Evolutionary conservation across 2,329 filamentous ascomycete species (phyloP).

Genomic region (Ceratocystis eucalypticola): DNA sequence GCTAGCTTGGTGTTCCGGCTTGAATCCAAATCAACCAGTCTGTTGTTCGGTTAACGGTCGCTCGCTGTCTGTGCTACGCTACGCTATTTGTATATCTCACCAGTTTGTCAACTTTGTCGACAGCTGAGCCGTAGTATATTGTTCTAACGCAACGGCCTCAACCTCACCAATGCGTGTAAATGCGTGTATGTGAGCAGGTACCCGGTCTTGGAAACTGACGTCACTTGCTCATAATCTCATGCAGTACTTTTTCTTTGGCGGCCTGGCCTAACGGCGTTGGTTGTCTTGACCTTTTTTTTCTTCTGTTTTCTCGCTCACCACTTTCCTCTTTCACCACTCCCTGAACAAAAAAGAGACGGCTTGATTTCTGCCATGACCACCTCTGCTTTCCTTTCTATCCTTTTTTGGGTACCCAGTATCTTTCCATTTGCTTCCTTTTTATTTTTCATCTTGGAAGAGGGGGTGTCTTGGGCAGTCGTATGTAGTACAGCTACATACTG

Average conservation of each 20-base stretch:
- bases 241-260: neutral
- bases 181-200: neutral
- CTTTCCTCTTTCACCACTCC: neutral
- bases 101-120: neutral
- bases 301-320: neutral
- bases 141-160: neutral
- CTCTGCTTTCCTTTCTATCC: neutral
- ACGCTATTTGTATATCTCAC: neutral
- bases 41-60: neutral
- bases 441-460: neutral
- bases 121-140: neutral
- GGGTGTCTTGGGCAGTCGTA: conserved; percentile 8
- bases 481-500: conserved; percentile 8
- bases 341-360: neutral
- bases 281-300: conserved; percentile 11
- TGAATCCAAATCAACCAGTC: neutral
- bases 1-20: neutral
- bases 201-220: neutral
- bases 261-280: conserved; percentile 2
- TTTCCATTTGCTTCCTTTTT: conserved; percentile 7
- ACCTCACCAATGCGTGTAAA: neutral
- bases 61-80: neutral
- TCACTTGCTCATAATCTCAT: neutral
- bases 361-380: neutral
- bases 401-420: neutral